Base-by-base conservation (phyloP, 1,284 basidiomycete species). In the Irpex sp. region DNA sequence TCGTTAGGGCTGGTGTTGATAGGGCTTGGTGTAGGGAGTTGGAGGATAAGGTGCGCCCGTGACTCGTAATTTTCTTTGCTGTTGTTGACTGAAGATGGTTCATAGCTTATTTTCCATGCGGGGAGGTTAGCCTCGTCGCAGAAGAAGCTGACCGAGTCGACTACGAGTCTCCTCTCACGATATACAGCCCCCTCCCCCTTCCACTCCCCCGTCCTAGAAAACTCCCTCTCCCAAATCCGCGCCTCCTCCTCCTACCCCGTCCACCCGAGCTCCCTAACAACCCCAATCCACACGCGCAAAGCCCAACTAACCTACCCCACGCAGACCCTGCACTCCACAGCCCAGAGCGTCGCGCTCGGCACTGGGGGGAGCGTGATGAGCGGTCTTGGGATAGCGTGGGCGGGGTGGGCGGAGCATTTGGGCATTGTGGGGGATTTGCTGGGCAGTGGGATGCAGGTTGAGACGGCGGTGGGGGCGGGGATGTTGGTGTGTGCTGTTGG, bases 31-130 rank as follows among this genome's bases (percentile, higher is more conserved):
- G 87, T 63, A 78, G 75, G 64, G 84, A 83, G 4, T 78, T 94
- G 9, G 88, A 93, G 70, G 78, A 81, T 65, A 81, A 86, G 75
- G 91, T 90, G 65, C 51, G 81, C 6, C 4, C 60, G 53, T 3
- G 31, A 43, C 36, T 57, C 61, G 19, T 63, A 53, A 39, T 56
- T 5, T 50, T 50, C 26, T 13, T 54, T 11, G 3, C 21, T 17
- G 26, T 33, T 46, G 11, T 55, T 59, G 11, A 53, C 35, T 54
- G 21, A 35, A 1, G 15, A 17, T 21, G 13, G 37, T 21, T 57
- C 55, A 17, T 65, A 93, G 90, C 79, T 94, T 39, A 80, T 89
- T 17, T 84, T 87, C 66, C 86, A 92, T 66, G 82, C 88, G 1
- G 93, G 91, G 13, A 79, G 83, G 58, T 76, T 93, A n/a, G 74